Percentiles rank a stretch among this genome's conserved stretches.
phyloP scores from a whole-genome alignment of 371 early-diverging fungal genomes.

The Gilbertella persicaria region DNA sequence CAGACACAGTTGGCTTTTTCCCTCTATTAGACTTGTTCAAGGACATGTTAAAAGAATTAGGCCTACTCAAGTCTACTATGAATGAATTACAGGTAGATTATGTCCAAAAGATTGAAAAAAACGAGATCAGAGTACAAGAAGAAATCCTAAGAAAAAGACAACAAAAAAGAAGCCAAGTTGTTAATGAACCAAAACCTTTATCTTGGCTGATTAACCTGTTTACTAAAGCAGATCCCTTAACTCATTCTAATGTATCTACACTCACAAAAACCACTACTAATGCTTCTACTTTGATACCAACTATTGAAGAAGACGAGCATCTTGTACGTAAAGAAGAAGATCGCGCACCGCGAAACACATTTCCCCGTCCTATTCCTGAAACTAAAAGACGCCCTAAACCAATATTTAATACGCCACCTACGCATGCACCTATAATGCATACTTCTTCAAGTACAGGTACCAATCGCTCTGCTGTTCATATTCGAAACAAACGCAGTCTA shows the following conservation, averaged over 20 bases:
- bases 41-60: constrained; percentile 62
- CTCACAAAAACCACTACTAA: constrained; percentile 12
- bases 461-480: constrained; percentile 19
- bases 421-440: constrained; percentile 5
- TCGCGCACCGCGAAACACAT: background rate
- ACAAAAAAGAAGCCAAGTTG: constrained; percentile 1
- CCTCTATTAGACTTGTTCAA: constrained; percentile 60
- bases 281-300: constrained; percentile 5
- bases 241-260: too few species aligned
- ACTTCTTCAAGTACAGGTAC: constrained; percentile 10
- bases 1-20: constrained; percentile 35
- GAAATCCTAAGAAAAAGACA: constrained; percentile 40
- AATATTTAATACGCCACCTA: background rate
- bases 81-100: constrained; percentile 71
- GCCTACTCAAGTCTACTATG: constrained; percentile 52
- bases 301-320: background rate
- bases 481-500: constrained; percentile 20
- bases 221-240: background rate
- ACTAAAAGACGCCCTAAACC: constrained; percentile 11
- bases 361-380: background rate
- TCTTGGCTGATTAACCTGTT: constrained; percentile 33
- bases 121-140: constrained; percentile 42
- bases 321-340: background rate
- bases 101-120: constrained; percentile 59
- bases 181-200: constrained; percentile 8